Evolutionary conservation across 805 yeast species (phyloP), one percentile per base, ranked within the genome.

Genomic region (Saccharomycopsis vini): DNA sequence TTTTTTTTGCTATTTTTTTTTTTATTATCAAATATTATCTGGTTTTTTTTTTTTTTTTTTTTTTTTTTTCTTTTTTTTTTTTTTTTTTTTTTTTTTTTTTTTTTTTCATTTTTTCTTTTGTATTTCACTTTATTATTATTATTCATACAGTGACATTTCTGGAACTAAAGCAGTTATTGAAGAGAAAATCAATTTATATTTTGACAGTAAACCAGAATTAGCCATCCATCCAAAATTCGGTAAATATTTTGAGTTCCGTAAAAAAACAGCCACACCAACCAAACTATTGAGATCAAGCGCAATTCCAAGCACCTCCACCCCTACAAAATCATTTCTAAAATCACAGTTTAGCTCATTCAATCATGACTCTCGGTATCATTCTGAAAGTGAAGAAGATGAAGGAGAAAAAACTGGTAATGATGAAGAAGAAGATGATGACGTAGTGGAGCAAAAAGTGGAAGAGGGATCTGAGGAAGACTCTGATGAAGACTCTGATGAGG

Each of bases 181-280:
- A 45, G 59, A 57, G 24, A 55, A 61, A 50, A 44, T 61, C 20
- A 33, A 39, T 31, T 51, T 40, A 32, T 54, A 57, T 45, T 54
- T 61, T 40, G 60, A 58, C 42, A 48, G 50, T 44, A 57, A 60
- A 42, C 64, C 64, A 15, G 61, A 58, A 47, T 54, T 60, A 47
- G 59, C 51, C 38, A 50, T 47, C 18, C 52, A 52, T 34, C 37
- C 39, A 1, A 46, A 48, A 9, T 61, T 46, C 45, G 50, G 39
- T 39, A 61, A 56, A 41, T 60, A 36, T 36, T 54, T 54, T 22
- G 43, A 34, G n/a, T 56, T 52, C 42, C 55, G 60, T 52, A 50
- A 49, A 50, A 59, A 45, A 50, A 9, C 6, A 5, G 15, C 62
- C 4, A 34, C 43, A 29, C 45, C 44, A 30, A 19, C 19, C 12